Evolutionary conservation across 78 protist species (phyloP).

Genomic region (Speleostelium caveatum): DNA sequence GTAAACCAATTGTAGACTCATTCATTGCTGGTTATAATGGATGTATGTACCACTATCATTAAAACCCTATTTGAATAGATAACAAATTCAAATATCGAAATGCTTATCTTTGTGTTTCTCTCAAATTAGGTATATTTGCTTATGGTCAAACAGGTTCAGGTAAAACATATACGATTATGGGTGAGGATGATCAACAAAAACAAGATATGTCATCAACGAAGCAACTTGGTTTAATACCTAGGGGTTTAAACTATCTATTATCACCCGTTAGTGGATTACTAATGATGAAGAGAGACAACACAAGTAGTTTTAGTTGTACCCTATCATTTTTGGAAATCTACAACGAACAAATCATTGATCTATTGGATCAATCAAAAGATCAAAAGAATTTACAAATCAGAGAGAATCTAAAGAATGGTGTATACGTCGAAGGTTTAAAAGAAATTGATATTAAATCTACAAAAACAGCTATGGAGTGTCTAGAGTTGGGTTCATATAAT

Average conservation of each 20-base stretch:
- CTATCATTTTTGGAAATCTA: slow-evolving; percentile 84
- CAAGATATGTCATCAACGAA: background rate
- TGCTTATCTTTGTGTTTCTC: background rate
- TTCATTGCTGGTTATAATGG: slow-evolving; percentile 19
- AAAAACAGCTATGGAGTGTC: slow-evolving; percentile 9
- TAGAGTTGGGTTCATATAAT: slow-evolving; percentile 20
- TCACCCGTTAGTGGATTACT: background rate
- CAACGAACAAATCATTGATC: slow-evolving; percentile 80
- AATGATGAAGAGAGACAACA: no score
- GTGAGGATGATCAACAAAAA: background rate
- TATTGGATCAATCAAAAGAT: slow-evolving; percentile 9
- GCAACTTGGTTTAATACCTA: slow-evolving; percentile 75
- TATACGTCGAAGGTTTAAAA: slow-evolving; percentile 53
- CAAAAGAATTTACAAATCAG: slow-evolving; percentile 12
- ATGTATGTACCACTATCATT: background rate
- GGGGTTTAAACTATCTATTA: slow-evolving; percentile 56
- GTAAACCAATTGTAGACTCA: slow-evolving; percentile 6
- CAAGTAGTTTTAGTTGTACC: slow-evolving; percentile 1
- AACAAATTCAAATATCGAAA: background rate
- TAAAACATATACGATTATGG: slow-evolving; percentile 68
- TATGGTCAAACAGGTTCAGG: slow-evolving; percentile 84
- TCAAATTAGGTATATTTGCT: slow-evolving; percentile 23
- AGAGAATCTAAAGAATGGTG: slow-evolving; percentile 34
- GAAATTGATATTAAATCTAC: slow-evolving; percentile 7
- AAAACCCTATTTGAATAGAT: background rate